Evolutionary conservation across 192 early-diverging fungal genomes (phyloP), one percentile per base, ranked within the genome.

Genomic region (Entophlyctis helioformis): DNA sequence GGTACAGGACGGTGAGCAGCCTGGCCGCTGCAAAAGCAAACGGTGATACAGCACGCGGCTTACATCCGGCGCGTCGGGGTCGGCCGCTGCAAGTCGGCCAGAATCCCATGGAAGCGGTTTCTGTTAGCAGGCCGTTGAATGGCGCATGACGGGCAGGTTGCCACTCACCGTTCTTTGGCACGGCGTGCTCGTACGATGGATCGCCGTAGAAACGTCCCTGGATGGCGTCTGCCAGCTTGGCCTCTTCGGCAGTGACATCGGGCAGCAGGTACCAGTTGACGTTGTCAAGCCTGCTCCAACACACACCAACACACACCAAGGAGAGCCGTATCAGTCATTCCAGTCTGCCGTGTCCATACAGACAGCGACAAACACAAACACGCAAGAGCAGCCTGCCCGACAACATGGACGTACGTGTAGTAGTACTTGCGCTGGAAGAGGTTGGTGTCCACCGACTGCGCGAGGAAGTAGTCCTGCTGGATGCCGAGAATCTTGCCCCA

Each of bases 401-500:
- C 16, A 50, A 31, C 10, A 54, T 7, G 9, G n/a, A 37, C 28
- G 8, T 12, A 72, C 73, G 60, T 72, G 59, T 76, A 76, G 36
- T 45, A 76, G 37, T 56, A 72, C 48, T 76, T 76, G 27, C 67
- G 23, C 15, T 58, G 44, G 59, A 76, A 76, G 3, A 59, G 35
- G 33, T 62, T 51, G 3, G 44, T 55, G 23, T 53, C 33, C 29
- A 36, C 33, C 7, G 61, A 53, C 49, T 76, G 74, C 2, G 69
- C 62, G 39, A 76, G 55, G 35, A 56, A 63, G 51, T 76, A 76
- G 43, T 76, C 74, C 11, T 62, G 44, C 36, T 76, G 60, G 29
- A 76, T 50, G 2, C 72, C 74, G 27, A 68, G 35, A 34, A 76
- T 54, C 44, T 73, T 72, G 8, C 74, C 74, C 74, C 74, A 76